These are phyloP conservation scores for Dioscorea alata DNA, from an alignment of 106 monocot genomes.

Conservation along the genomic window DNA sequence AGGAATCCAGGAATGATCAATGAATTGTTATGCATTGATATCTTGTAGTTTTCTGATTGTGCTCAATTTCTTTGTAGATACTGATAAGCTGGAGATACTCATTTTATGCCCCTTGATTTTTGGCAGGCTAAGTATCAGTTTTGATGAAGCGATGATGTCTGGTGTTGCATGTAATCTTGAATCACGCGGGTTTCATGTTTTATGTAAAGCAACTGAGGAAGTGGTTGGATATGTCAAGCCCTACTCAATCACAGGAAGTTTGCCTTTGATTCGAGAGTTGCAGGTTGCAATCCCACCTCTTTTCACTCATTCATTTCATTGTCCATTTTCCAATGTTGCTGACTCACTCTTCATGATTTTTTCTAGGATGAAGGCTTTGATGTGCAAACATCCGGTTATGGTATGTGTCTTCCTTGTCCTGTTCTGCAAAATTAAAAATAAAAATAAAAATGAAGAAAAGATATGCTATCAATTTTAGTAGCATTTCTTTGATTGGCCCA, in stretches of 20 bases:
- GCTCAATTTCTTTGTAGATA: too few relatives aligned
- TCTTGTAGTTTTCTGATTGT: too few relatives aligned
- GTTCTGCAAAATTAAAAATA: too few relatives aligned
- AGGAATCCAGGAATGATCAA: too few relatives aligned
- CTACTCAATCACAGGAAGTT: slow-evolving; percentile 95
- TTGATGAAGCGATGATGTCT: slow-evolving; percentile 65
- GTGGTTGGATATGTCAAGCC: slow-evolving; percentile 85
- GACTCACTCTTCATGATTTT: not conserved
- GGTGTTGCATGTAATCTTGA: slow-evolving; percentile 87
- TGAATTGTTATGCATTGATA: too few relatives aligned
- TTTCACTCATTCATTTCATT: not conserved
- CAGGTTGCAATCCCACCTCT: slow-evolving; percentile 45
- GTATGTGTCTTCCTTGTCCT: slow-evolving; percentile 17
- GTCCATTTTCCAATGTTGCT: not conserved
- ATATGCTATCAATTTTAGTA: too few relatives aligned
- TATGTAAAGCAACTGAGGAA: slow-evolving; percentile 92
- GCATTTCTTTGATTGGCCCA: too few relatives aligned
- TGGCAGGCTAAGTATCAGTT: slow-evolving; percentile 59
- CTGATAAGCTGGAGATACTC: too few relatives aligned
- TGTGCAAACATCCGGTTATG: slow-evolving; percentile 93
- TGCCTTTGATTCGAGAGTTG: slow-evolving; percentile 86
- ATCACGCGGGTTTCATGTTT: slow-evolving; percentile 77
- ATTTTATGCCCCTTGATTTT: not conserved
- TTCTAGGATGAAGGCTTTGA: slow-evolving; percentile 92
- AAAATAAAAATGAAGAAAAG: too few relatives aligned